Conservation (phyloP, 1,284 basidiomycete genomes). For the Apiotrichum sp. region DNA sequence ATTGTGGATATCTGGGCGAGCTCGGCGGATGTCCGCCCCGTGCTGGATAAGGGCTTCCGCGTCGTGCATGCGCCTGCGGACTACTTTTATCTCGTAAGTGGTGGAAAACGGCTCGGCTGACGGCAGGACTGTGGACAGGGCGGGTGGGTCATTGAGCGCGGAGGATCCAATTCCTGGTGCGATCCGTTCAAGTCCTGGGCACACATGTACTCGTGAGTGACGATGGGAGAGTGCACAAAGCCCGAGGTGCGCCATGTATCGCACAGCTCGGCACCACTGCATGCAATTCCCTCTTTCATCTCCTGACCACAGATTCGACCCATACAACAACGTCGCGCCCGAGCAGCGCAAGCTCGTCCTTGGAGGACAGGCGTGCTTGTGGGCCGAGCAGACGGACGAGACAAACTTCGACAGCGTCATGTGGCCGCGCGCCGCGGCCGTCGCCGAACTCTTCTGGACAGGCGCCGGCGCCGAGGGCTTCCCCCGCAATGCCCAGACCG, state of each 20-base stretch:
- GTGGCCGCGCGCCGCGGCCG: conserved; percentile 73
- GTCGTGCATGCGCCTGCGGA: conserved; percentile 64
- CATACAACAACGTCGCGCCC: conserved; percentile 55
- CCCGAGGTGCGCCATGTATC: too few species aligned
- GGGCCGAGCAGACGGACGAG: conserved; percentile 69
- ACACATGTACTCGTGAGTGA: conserved; percentile 48
- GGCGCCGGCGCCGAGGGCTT: conserved; percentile 48
- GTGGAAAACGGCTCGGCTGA: background rate
- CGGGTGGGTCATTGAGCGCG: conserved; percentile 60
- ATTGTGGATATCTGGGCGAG: conserved; percentile 69
- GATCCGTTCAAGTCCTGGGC: conserved; percentile 74
- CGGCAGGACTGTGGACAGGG: conserved; percentile 67
- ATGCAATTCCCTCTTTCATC: background rate
- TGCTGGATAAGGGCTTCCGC: conserved; percentile 57
- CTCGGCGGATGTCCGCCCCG: conserved; percentile 55
- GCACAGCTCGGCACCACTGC: too few species aligned
- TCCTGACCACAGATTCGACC: conserved; percentile 54
- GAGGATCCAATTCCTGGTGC: conserved; percentile 55
- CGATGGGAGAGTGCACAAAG: too few species aligned
- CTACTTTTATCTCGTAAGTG: conserved; percentile 64
- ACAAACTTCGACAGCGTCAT: conserved; percentile 63
- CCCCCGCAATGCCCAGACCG: conserved; percentile 44
- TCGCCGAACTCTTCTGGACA: conserved; percentile 77
- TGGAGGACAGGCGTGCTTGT: conserved; percentile 62
- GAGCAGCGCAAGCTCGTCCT: conserved; percentile 56